These are phyloP conservation scores for Parasitella parasitica DNA, from an alignment of 371 early-diverging fungal species.

Conservation along the genomic window DNA sequence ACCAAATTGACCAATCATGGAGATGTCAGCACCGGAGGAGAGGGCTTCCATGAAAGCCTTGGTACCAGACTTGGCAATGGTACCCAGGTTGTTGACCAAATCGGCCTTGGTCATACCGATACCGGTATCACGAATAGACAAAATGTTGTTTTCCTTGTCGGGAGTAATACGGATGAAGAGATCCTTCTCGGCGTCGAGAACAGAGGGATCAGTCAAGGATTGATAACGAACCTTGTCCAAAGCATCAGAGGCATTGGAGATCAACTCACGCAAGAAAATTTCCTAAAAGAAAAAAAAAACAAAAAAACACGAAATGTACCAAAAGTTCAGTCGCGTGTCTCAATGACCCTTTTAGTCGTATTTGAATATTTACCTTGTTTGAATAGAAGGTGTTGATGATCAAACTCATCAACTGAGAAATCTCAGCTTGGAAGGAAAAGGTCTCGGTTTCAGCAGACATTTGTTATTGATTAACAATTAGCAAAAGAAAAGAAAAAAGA, in stretches of 20 bases:
- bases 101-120: conserved; percentile 91
- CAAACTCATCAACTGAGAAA: conserved; percentile 92
- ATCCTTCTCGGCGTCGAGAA: conserved; percentile 53
- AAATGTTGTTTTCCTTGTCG: conserved; percentile 57
- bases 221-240: conserved; percentile 79
- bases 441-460: conserved; percentile 60
- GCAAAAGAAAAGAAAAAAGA: too few species aligned
- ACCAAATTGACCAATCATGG: conserved; percentile 93
- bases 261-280: conserved; percentile 85
- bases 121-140: conserved; percentile 83
- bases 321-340: conserved; percentile 1
- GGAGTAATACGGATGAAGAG: conserved; percentile 66
- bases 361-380: conserved; percentile 45
- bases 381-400: conserved; percentile 67
- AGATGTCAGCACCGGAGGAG: conserved; percentile 52
- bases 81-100: conserved; percentile 81
- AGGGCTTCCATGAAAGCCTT: conserved; percentile 55
- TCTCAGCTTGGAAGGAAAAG: conserved; percentile 92
- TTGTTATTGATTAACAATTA: conserved; percentile 12
- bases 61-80: conserved; percentile 81
- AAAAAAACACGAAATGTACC: too few species aligned
- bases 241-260: conserved; percentile 88
- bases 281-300: too few species aligned
- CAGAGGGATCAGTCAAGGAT: conserved; percentile 57
- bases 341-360: neutral